Conservation (phyloP, 1,284 basidiomycete species). For the Apiotrichum siamense region DNA sequence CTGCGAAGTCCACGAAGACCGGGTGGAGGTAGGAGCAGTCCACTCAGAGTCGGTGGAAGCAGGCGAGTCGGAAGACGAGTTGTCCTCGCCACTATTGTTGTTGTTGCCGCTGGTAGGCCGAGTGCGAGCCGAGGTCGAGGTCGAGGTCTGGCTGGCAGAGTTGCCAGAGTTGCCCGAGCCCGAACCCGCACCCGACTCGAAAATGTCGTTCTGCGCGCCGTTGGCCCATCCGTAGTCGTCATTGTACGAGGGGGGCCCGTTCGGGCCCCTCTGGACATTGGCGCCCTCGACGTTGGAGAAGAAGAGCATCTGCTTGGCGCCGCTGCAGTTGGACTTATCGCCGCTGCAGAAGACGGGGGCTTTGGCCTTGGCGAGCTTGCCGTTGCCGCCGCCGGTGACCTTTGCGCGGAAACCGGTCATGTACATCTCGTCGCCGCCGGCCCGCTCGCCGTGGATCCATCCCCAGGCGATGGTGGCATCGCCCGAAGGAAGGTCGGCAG, state of each 20-base stretch:
- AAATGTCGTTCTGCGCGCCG: conserved; percentile 49
- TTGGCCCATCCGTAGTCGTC: conserved; percentile 43
- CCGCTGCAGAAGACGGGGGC: conserved; percentile 23
- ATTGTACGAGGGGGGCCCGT: conserved; percentile 45
- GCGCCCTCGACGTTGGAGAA: conserved; percentile 39
- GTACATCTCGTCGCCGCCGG: conserved; percentile 34
- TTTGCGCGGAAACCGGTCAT: conserved; percentile 35
- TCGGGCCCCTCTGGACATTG: conserved; percentile 36
- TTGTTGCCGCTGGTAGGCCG: no score
- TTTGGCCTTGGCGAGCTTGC: conserved; percentile 20
- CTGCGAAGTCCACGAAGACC: no score
- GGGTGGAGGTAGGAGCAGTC: no score
- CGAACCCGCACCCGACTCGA: no score
- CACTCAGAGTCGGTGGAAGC: no score
- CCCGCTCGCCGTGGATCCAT: conserved; percentile 54
- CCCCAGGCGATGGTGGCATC: conserved; percentile 65
- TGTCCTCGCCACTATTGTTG: no score
- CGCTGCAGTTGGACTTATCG: conserved; percentile 27
- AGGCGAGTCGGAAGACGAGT: no score
- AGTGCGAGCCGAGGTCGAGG: no score
- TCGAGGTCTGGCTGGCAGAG: no score
- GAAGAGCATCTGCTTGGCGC: conserved; percentile 39
- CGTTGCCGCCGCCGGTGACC: conserved; percentile 23
- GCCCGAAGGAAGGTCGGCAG: conserved; percentile 59
- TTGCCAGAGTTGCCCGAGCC: no score